phyloP scores from a whole-genome alignment of 2,329 filamentous ascomycete species.

The Aspergillus sp. region DNA sequence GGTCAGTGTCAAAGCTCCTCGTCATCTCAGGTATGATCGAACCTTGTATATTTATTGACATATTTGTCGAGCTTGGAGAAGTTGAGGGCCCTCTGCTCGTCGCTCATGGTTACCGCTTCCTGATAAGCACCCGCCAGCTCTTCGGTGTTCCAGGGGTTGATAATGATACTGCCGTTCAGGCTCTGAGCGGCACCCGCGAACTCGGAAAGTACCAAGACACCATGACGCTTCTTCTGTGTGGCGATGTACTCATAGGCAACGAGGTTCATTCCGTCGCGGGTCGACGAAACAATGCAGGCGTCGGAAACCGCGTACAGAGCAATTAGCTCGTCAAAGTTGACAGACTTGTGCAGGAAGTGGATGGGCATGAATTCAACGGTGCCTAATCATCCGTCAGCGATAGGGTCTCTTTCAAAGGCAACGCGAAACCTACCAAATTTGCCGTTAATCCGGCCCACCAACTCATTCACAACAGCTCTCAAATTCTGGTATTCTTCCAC shows the following conservation, averaged over 20 bases:
- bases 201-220: slow-evolving; percentile 92
- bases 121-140: slow-evolving; percentile 91
- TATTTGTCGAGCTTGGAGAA: slow-evolving; percentile 92
- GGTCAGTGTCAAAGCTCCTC: slow-evolving; percentile 22
- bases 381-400: slow-evolving; percentile 48
- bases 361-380: slow-evolving; percentile 99
- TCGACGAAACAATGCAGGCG: slow-evolving; percentile 88
- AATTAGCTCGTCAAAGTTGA: slow-evolving; percentile 91
- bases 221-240: slow-evolving; percentile 84
- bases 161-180: slow-evolving; percentile 87
- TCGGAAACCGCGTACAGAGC: slow-evolving; percentile 91
- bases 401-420: background rate
- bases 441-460: slow-evolving; percentile 95
- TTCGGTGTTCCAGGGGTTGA: slow-evolving; percentile 98
- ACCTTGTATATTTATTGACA: slow-evolving; percentile 94
- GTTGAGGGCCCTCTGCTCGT: slow-evolving; percentile 82
- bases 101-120: slow-evolving; percentile 93
- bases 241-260: slow-evolving; percentile 99
- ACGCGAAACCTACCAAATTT: slow-evolving; percentile 47
- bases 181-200: slow-evolving; percentile 95
- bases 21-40: slow-evolving; percentile 19
- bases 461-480: slow-evolving; percentile 90
- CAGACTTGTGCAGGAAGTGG: slow-evolving; percentile 96
- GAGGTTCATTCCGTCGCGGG: slow-evolving; percentile 98
- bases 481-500: slow-evolving; percentile 98